Percentiles rank a stretch among this genome's conserved stretches.
Conservation (phyloP, 768 basidiomycete species). For the Mycena galopus region DNA sequence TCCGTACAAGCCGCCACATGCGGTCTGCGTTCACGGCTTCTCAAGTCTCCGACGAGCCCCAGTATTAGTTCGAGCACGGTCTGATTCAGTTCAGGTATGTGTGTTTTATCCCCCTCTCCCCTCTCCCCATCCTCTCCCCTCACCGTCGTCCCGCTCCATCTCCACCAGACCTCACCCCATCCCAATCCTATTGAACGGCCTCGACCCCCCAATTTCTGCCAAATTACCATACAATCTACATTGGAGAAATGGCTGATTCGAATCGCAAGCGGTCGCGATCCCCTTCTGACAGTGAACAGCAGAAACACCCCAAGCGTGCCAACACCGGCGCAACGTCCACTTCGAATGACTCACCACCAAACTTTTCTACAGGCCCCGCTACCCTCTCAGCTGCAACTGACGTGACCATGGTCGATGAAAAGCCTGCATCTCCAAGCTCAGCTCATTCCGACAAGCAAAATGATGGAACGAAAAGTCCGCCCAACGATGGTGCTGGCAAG, state of each 20-base stretch:
- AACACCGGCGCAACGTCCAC: constrained; percentile 79
- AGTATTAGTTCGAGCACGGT: not conserved
- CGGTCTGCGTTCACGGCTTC: not conserved
- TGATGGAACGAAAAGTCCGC: constrained; percentile 54
- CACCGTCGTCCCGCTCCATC: constrained; percentile 65
- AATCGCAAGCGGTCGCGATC: constrained; percentile 91
- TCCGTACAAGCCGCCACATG: constrained; percentile 1
- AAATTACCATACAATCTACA: constrained; percentile 65
- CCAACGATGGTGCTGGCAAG: constrained; percentile 52
- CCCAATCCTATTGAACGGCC: constrained; percentile 50
- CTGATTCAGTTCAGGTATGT: constrained; percentile 50
- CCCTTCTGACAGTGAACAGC: constrained; percentile 83
- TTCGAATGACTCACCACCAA: constrained; percentile 72
- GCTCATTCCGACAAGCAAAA: constrained; percentile 58
- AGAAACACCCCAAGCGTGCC: constrained; percentile 85
- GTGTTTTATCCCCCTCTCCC: constrained; percentile 41
- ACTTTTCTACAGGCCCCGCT: constrained; percentile 59
- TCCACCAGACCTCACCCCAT: constrained; percentile 64
- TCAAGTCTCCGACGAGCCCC: not conserved
- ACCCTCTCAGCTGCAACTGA: constrained; percentile 59
- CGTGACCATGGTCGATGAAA: constrained; percentile 78
- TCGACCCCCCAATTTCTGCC: constrained; percentile 52
- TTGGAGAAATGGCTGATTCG: constrained; percentile 85
- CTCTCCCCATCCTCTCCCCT: constrained; percentile 69
- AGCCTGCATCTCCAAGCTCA: constrained; percentile 66